Base-by-base conservation (phyloP, 768 basidiomycete genomes). In the Amanita thiersii region DNA sequence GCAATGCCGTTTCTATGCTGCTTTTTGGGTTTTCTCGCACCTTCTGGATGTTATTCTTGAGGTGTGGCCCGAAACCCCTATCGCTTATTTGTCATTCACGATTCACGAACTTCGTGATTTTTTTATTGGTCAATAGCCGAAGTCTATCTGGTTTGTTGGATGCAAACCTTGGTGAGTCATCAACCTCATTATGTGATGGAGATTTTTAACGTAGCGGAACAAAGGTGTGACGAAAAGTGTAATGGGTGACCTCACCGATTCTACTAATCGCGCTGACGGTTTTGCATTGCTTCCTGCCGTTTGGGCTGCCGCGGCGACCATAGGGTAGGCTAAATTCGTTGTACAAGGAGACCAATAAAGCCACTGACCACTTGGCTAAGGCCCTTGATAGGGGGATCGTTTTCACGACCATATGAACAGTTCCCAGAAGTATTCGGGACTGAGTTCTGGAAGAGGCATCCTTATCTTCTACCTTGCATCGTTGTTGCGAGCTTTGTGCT, bases 151-250 rank as follows among this genome's bases (percentile, higher is more conserved):
- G n/a, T n/a, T n/a, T n/a, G n/a, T n/a, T n/a, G n/a, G n/a, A n/a
- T n/a, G n/a, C n/a, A n/a, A n/a, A n/a, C n/a, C n/a, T n/a, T n/a
- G n/a, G n/a, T n/a, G n/a, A n/a, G n/a, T n/a, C n/a, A n/a, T n/a
- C n/a, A n/a, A n/a, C n/a, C n/a, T n/a, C n/a, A n/a, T n/a, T n/a
- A n/a, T n/a, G 37, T 8, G 28, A 32, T 15, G 9, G 6, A 45
- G 21, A 34, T 37, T 17, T 19, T 33, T 38, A 39, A 43, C 20
- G 20, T 36, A 32, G 23, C 37, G 9, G 25, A 40, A n/a, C n/a
- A n/a, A n/a, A 70, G 74, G 79, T 3, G 80, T 86, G 19, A 79
- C 84, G 69, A 86, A 85, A 52, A 80, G 76, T 48, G 74, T 77
- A 51, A 69, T 85, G 61, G 80, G 70, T 0, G 81, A 83, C 41